Base-by-base conservation (phyloP, 345 rosid species). In the Mangifera indica region DNA sequence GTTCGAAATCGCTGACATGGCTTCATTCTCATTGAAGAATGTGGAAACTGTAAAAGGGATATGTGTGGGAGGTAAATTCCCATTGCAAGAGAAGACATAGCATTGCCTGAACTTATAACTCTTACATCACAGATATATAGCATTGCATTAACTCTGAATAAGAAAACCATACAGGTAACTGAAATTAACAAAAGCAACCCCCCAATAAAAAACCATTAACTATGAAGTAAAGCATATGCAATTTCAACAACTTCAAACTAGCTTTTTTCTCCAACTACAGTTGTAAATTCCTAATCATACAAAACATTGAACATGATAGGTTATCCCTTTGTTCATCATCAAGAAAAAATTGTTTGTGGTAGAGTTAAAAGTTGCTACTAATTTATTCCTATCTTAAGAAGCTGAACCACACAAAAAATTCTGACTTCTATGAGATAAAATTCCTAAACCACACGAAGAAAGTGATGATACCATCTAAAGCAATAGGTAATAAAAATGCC, bases 11-110 rank as follows among this genome's bases (percentile, higher is more conserved):
- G 93, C 89, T 3, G 84, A 84, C 37, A 92, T 71, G 29, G 99
- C 99, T 77, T 88, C 96, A 14, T 81, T 72, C 86, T 89, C 96
- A 60, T 91, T 81, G 77, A 74, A 84, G 88, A 87, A 92, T 66
- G 80, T 64, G 63, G 84, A 86, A 83, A 95, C 99, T 95, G 85
- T 75, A 79, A 66, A 80, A 75, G 67, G 57, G 8, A 37, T 6
- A 49, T 61, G 74, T 46, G 37, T 26, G 8, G 68, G 25, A 3
- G 21, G 32, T 18, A 46, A 18, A 13, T 15, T 64, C 34, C 26
- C 42, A 51, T 51, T 48, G 49, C 21, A 55, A 40, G 60, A 53
- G 54, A 44, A 65, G 18, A 64, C 53, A 83, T 37, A 49, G 66
- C n/a, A n/a, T n/a, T n/a, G n/a, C n/a, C 10, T 37, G 42, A 37